Conservation (phyloP, 148 eudicot genomes). For the Silene latifolia region DNA sequence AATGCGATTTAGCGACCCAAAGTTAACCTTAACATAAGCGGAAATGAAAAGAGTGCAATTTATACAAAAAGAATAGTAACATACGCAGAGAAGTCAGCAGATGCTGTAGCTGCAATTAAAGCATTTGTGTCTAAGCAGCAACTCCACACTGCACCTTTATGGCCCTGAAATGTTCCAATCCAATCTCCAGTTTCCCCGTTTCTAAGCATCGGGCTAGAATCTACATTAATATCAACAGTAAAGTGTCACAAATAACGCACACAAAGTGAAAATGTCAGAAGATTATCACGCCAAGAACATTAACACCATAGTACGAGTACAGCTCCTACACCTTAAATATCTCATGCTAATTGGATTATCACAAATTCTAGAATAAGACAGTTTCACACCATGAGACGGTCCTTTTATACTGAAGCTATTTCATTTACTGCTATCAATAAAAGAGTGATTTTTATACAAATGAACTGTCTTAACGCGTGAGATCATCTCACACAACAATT, state of each 20-base stretch:
- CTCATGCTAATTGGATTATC: not conserved
- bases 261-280: too few species aligned
- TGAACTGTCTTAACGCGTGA: too few species aligned
- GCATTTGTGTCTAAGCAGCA: conserved; percentile 83
- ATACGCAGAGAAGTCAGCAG: conserved; percentile 94
- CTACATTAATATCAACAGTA: conserved; percentile 30
- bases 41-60: conserved; percentile 2
- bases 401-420: too few species aligned
- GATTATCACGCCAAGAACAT: not conserved
- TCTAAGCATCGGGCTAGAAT: conserved; percentile 89
- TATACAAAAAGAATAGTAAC: conserved; percentile 13
- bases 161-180: conserved; percentile 94
- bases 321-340: conserved; percentile 1
- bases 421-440: too few species aligned
- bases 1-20: too few species aligned
- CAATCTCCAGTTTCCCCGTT: conserved; percentile 95
- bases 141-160: conserved; percentile 96
- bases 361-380: too few species aligned
- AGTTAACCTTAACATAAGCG: too few species aligned
- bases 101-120: conserved; percentile 77
- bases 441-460: too few species aligned
- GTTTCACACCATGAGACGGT: too few species aligned
- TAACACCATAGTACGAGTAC: not conserved
- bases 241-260: conserved; percentile 16
- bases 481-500: too few species aligned